Percentiles rank a stretch among this genome's conserved stretches.
These are phyloP conservation scores for Alternaria brassicicola DNA, from an alignment of 2,329 filamentous ascomycete species.

Conservation along the genomic window DNA sequence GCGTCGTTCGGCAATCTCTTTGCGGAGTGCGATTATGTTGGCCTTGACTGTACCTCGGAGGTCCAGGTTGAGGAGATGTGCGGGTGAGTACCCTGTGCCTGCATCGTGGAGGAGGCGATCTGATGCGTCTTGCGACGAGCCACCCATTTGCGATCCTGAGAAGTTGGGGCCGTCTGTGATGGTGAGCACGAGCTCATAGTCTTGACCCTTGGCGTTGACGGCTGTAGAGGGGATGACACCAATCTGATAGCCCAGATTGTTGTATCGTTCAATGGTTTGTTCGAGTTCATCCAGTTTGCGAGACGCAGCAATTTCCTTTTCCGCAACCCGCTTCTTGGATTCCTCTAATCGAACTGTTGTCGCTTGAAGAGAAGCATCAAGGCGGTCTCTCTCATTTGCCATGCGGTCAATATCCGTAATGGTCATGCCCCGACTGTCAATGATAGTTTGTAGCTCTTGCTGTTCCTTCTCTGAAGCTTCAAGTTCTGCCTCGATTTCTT, in stretches of 20 bases:
- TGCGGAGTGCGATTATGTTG: conserved; percentile 77
- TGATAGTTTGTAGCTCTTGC: conserved; percentile 76
- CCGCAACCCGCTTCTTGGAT: conserved; percentile 77
- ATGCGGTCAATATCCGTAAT: conserved; percentile 99
- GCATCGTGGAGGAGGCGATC: conserved; percentile 84
- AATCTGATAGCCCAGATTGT: conserved; percentile 91
- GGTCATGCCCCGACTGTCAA: conserved; percentile 92
- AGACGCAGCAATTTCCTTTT: conserved; percentile 88
- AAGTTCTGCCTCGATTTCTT: conserved; percentile 81
- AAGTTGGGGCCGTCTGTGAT: conserved; percentile 81
- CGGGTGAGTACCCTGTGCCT: conserved; percentile 85
- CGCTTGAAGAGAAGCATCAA: conserved; percentile 86
- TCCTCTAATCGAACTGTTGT: conserved; percentile 81
- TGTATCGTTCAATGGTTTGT: conserved; percentile 86
- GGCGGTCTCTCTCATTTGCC: conserved; percentile 90
- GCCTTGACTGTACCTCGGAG: conserved; percentile 81
- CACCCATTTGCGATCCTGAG: conserved; percentile 57
- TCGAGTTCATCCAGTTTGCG: conserved; percentile 91
- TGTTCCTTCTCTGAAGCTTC: conserved; percentile 84
- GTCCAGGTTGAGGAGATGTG: conserved; percentile 87
- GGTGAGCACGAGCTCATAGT: conserved; percentile 85
- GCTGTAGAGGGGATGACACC: conserved; percentile 86
- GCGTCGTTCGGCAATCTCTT: conserved; percentile 89
- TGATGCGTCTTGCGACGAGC: conserved; percentile 54
- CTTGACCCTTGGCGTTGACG: conserved; percentile 79